Conservation (phyloP, 441 rosid species). For the Mallotus japonicus region DNA sequence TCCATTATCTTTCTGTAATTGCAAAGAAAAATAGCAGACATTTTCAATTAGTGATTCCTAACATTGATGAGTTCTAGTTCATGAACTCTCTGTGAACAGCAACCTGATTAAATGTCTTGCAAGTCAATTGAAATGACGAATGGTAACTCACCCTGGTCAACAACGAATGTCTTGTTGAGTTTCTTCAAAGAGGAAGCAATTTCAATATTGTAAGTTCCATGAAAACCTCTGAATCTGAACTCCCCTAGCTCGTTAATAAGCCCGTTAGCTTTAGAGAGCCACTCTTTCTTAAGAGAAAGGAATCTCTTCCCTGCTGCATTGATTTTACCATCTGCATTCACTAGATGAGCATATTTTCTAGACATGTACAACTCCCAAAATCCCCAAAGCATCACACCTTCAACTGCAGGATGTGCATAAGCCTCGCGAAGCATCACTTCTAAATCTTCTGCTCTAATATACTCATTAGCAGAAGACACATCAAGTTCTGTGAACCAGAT, state of each 20-base stretch:
- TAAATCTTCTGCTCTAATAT: slow-evolving; percentile 76
- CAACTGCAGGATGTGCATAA: slow-evolving; percentile 80
- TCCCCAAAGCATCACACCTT: slow-evolving; percentile 88
- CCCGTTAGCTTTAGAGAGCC: slow-evolving; percentile 59
- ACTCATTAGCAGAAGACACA: slow-evolving; percentile 68
- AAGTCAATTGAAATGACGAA: slow-evolving; percentile 53
- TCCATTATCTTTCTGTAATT: neutral
- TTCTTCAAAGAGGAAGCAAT: slow-evolving; percentile 39
- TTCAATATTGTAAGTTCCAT: slow-evolving; percentile 66
- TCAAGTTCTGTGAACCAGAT: slow-evolving; percentile 94
- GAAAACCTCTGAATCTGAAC: slow-evolving; percentile 70
- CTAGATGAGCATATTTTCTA: slow-evolving; percentile 57
- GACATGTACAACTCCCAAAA: slow-evolving; percentile 92
- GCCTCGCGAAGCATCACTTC: slow-evolving; percentile 92
- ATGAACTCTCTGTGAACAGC: neutral
- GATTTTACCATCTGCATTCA: slow-evolving; percentile 75
- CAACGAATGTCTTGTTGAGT: slow-evolving; percentile 52
- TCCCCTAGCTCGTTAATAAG: slow-evolving; percentile 46
- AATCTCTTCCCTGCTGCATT: slow-evolving; percentile 69
- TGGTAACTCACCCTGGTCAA: slow-evolving; percentile 57
- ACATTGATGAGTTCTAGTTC: neutral
- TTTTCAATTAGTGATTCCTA: neutral
- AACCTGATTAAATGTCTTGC: slow-evolving; percentile 18
- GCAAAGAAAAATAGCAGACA: neutral
- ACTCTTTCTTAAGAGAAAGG: slow-evolving; percentile 65